Conservation (phyloP, 2,329 filamentous ascomycete species). For the Fusarium xyrophilum region DNA sequence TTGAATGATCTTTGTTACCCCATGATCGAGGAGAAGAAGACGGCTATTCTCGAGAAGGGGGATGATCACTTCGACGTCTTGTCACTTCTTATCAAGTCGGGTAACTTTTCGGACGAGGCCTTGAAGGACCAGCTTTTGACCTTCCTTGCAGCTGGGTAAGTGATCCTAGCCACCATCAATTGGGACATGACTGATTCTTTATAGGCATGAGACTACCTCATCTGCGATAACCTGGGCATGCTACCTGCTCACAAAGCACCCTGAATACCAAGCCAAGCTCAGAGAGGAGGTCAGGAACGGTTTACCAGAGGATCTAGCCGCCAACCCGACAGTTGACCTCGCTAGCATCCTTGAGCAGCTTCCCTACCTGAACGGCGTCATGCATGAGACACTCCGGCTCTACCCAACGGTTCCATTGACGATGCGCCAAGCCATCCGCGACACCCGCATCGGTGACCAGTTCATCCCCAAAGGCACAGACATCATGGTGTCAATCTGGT, state of each 20-base stretch:
- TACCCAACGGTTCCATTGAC: slow-evolving; percentile 72
- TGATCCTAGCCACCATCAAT: accelerated
- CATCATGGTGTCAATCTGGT: slow-evolving; percentile 63
- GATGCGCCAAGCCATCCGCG: slow-evolving; percentile 62
- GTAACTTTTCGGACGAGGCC: slow-evolving; percentile 59
- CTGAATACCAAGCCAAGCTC: slow-evolving; percentile 26
- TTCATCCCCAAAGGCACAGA: slow-evolving; percentile 70
- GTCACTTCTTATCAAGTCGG: slow-evolving; percentile 60
- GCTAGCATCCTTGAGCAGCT: slow-evolving; percentile 65
- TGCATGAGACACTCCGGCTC: slow-evolving; percentile 71
- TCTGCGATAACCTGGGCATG: slow-evolving; percentile 34
- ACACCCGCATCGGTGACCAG: slow-evolving; percentile 64
- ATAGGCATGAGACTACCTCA: slow-evolving; percentile 32
- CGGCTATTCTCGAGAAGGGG: slow-evolving; percentile 52
- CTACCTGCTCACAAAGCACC: slow-evolving; percentile 29
- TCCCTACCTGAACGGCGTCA: slow-evolving; percentile 73
- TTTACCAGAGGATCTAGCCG: neutral
- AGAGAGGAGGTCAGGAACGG: slow-evolving; percentile 19
- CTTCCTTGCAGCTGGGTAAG: slow-evolving; percentile 53
- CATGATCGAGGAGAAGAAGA: slow-evolving; percentile 55
- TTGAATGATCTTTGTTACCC: slow-evolving; percentile 18
- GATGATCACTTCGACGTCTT: slow-evolving; percentile 68
- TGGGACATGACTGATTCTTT: neutral
- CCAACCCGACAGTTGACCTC: slow-evolving; percentile 44
- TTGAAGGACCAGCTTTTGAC: slow-evolving; percentile 63